Base-by-base conservation (phyloP, 768 basidiomycete species). In the Fomitopsis pulvina region DNA sequence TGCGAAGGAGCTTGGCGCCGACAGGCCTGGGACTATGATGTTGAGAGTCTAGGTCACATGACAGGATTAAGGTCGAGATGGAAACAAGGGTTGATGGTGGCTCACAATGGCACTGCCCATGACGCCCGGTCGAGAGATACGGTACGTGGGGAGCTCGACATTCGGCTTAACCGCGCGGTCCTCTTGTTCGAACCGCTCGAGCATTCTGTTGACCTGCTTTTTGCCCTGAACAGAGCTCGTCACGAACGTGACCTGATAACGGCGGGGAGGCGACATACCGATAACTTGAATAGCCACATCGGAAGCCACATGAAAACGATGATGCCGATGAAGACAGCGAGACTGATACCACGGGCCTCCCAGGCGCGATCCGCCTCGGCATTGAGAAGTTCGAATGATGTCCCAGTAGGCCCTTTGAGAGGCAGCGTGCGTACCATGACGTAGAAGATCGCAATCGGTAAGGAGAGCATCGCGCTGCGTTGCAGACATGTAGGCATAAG, bases 281-380 rank as follows among this genome's bases (percentile, higher is more conserved):
- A 72, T 68, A 48, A 67, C 52, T 81, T 80, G 77, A 77, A 80
- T 21, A 72, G 38, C 34, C 68, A 40, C 37, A 77, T 58, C 5
- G 78, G 79, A 2, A 62, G 34, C 40, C 66, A 59, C 58, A 78
- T 66, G 44, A 77, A 34, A 22, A 72, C 22, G 46, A 70, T 52
- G 18, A 68, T 57, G 14, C 60, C 75, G 41, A 78, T n/a, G 21
- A 65, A 68, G 22, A 71, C 57, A 5, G 56, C 70, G 29, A 75
- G 52, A 18, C 64, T 60, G 29, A 69, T 63, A 12, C 65, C 58
- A 21, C 73, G 70, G 12, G 71, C 67, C 47, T 72, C 45, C 61
- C 63, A 64, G 49, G 45, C 46, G 11, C 61, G 48, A 25, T 62
- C 54, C 16, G 49, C 48, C n/a, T 57, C 63, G 24, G 42, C 32